A percentile compares a stretch with the other conserved stretches of the same genome.
Conservation (phyloP, 1,284 basidiomycete species). For the Melampsora larici-populina region DNA sequence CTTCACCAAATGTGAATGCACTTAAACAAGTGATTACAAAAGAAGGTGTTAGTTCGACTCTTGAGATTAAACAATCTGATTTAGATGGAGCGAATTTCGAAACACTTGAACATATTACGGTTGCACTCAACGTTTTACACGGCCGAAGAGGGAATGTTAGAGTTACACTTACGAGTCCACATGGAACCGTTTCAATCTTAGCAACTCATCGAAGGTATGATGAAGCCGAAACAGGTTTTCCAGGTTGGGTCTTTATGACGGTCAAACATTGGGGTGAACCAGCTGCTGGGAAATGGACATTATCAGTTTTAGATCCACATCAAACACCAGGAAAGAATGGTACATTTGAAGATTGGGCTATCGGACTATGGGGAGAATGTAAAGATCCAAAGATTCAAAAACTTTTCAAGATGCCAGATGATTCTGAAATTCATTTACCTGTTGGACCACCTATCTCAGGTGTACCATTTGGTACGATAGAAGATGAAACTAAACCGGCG, state of each 20-base stretch:
- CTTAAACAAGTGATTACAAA: conserved; percentile 59
- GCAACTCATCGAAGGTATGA: conserved; percentile 72
- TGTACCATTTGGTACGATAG: conserved; percentile 53
- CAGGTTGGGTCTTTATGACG: conserved; percentile 96
- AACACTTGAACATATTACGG: conserved; percentile 83
- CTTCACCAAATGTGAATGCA: conserved; percentile 41
- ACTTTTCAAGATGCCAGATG: conserved; percentile 60
- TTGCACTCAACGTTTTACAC: conserved; percentile 89
- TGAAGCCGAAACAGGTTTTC: conserved; percentile 67
- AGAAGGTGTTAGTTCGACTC: conserved; percentile 66
- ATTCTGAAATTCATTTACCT: conserved; percentile 55
- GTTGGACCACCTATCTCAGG: conserved; percentile 49
- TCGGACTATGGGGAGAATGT: conserved; percentile 88
- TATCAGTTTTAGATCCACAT: conserved; percentile 66
- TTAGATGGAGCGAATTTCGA: conserved; percentile 76
- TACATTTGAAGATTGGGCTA: conserved; percentile 82
- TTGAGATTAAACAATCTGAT: conserved; percentile 70
- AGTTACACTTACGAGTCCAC: conserved; percentile 80
- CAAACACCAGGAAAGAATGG: conserved; percentile 60
- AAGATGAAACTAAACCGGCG: conserved; percentile 53
- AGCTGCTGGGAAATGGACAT: conserved; percentile 86
- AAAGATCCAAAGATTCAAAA: conserved; percentile 69
- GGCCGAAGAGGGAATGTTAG: conserved; percentile 84
- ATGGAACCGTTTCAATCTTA: conserved; percentile 78
- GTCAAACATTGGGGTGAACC: conserved; percentile 97